Evolutionary conservation across 441 rosid genomes (phyloP), one percentile per base, ranked within the genome.

Genomic region (Daphne laureola): DNA sequence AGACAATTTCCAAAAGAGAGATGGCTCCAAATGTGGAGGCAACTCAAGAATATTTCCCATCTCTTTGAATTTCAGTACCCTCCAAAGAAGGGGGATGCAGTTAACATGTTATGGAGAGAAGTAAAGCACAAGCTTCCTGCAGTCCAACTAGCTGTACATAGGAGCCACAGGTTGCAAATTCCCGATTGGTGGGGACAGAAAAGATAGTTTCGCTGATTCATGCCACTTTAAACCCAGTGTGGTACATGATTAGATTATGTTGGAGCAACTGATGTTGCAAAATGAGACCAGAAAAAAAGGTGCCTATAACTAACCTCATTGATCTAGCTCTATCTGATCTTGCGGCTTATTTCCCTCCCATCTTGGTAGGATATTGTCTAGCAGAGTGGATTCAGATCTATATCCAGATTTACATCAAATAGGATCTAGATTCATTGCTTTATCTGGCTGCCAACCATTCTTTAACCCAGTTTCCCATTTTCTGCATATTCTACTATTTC

Each of bases 71-170:
- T 86, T 63, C 95, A 85, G 59, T 76, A 74, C 59, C 97, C 98
- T 6, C 84, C 96, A 0, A 60, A 67, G 79, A 87, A 67, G 68
- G 96, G 77, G 57, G 98, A 90, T 45, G 97, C 93, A 0, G 79
- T 80, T 12, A 73, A 85, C 67, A 73, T 90, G 96, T 62, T 93
- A 26, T 93, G 98, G 98, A 93, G 94, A 64, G 87, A 90, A 67
- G 78, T 93, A 40, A 90, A 76, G 70, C 78, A 75, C 64, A 93
- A 90, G 73, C 78, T 90, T 17, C 91, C 89, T 0, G 62, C 14
- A 31, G 89, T 72, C 23, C 73, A 77, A 66, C 87, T 90, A 14
- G 81, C 78, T 48, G 69, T 75, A 51, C 95, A 93, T 67, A 84
- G 98, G 72, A 86, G 67, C 60, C 74, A 68, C 60, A 83, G 98